Percentiles rank a stretch among this genome's conserved stretches.
phyloP scores from a whole-genome alignment of 139 green algal species.

The Pleodorina starrii region DNA sequence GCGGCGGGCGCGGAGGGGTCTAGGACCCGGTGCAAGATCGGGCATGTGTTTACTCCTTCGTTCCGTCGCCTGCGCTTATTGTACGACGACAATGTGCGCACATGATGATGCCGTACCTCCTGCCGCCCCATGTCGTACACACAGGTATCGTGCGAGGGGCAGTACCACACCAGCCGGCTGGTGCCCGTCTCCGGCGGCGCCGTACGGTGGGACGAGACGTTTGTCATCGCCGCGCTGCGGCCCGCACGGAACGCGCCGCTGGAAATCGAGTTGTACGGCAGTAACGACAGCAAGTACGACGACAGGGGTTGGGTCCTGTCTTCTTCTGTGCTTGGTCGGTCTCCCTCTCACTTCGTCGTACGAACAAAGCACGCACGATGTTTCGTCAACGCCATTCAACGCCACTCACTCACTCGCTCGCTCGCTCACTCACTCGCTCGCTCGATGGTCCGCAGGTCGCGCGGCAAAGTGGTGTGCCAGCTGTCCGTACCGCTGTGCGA shows the following conservation, averaged over 20 bases:
- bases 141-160: constrained; percentile 56
- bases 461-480: constrained; percentile 53
- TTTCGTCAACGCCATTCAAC: neutral
- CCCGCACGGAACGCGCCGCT: constrained; percentile 31
- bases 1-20: too few relatives aligned
- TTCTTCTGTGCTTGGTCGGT: neutral
- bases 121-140: neutral
- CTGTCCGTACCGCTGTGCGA: constrained; percentile 48
- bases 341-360: neutral
- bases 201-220: constrained; percentile 34
- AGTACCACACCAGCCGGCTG: constrained; percentile 55
- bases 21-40: too few relatives aligned
- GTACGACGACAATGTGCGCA: neutral
- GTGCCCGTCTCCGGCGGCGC: constrained; percentile 33
- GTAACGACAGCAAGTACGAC: constrained; percentile 55
- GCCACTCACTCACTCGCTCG: neutral
- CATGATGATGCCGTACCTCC: neutral
- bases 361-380: too few relatives aligned
- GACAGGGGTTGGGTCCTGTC: too few relatives aligned
- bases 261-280: constrained; percentile 57
- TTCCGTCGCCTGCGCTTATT: too few relatives aligned
- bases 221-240: constrained; percentile 53
- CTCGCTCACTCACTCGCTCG: neutral
- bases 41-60: too few relatives aligned
- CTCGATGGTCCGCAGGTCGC: constrained; percentile 49